These are phyloP conservation scores for Crithidia mellificae DNA, from an alignment of 208 protist genomes.

Conservation along the genomic window DNA sequence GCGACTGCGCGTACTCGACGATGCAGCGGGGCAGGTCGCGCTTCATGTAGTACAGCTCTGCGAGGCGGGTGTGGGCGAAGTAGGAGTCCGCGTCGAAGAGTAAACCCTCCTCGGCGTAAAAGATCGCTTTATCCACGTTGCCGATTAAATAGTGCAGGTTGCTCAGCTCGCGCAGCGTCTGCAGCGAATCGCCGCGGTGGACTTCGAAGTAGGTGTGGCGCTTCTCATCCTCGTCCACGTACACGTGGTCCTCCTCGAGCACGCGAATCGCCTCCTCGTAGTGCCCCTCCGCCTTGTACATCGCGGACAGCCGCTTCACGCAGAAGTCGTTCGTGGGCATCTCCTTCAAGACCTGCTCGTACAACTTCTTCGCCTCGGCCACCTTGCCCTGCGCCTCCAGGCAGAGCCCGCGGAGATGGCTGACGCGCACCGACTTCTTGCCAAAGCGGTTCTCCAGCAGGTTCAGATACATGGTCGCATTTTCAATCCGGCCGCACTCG, in stretches of 20 bases:
- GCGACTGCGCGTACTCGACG: conserved; percentile 78
- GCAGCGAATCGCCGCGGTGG: conserved; percentile 51
- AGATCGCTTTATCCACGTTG: conserved; percentile 52
- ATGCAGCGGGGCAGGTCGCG: conserved; percentile 55
- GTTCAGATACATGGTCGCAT: conserved; percentile 60
- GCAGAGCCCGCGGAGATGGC: conserved; percentile 73
- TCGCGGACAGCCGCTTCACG: conserved; percentile 71
- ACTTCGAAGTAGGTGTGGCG: conserved; percentile 69
- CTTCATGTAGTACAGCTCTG: conserved; percentile 74
- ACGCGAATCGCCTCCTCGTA: conserved; percentile 72
- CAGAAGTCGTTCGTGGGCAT: conserved; percentile 63
- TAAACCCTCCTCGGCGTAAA: conserved; percentile 75
- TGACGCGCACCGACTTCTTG: conserved; percentile 65
- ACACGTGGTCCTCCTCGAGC: conserved; percentile 67
- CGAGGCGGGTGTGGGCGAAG: conserved; percentile 64
- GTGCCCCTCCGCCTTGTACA: conserved; percentile 71
- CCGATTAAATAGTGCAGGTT: conserved; percentile 70
- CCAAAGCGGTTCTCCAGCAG: conserved; percentile 79
- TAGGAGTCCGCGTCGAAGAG: conserved; percentile 59
- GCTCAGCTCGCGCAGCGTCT: conserved; percentile 63
- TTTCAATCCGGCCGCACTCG: conserved; percentile 67
- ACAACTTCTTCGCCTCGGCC: conserved; percentile 60
- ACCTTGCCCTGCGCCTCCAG: conserved; percentile 70
- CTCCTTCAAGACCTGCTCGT: conserved; percentile 59
- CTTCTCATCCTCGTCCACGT: conserved; percentile 69